Evolutionary conservation across 1,139 yeast species (phyloP).

Genomic region (Yamadazyma taylorii): DNA sequence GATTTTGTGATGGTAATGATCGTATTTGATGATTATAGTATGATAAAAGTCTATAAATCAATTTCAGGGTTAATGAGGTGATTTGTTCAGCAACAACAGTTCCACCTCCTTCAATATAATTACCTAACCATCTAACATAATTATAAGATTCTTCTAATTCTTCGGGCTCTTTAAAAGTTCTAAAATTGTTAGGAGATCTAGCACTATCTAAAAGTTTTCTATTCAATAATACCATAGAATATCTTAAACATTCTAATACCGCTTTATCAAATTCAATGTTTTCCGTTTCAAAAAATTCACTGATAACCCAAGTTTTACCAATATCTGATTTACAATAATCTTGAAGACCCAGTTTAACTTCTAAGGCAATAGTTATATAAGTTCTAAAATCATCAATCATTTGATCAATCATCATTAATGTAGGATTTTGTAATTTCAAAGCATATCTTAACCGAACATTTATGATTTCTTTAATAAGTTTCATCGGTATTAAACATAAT

Average conservation of each 20-base stretch:
- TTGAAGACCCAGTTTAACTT: conserved; percentile 65
- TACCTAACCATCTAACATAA: conserved; percentile 72
- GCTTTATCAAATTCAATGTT: conserved; percentile 62
- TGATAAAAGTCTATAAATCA: conserved; percentile 66
- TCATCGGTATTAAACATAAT: conserved; percentile 74
- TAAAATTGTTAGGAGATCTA: conserved; percentile 59
- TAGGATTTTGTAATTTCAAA: conserved; percentile 75
- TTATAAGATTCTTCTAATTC: conserved; percentile 79
- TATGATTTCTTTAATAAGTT: conserved; percentile 78
- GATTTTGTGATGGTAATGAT: conserved; percentile 53
- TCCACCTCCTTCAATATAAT: conserved; percentile 79
- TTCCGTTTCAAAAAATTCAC: conserved; percentile 62
- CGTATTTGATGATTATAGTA: conserved; percentile 73
- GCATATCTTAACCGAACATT: conserved; percentile 78
- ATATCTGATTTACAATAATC: conserved; percentile 66
- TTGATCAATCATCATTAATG: conserved; percentile 95
- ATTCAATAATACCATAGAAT: conserved; percentile 68
- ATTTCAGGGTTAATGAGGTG: conserved; percentile 60
- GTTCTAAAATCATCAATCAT: conserved; percentile 84
- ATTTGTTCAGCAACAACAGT: conserved; percentile 79
- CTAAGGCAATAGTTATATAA: conserved; percentile 74
- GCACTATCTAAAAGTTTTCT: conserved; percentile 79
- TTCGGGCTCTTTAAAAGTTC: conserved; percentile 91
- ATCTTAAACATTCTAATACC: conserved; percentile 71
- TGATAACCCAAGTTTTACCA: conserved; percentile 69